Evolutionary conservation across 208 protist genomes (phyloP).

Genomic region (Porcisia hertigi): DNA sequence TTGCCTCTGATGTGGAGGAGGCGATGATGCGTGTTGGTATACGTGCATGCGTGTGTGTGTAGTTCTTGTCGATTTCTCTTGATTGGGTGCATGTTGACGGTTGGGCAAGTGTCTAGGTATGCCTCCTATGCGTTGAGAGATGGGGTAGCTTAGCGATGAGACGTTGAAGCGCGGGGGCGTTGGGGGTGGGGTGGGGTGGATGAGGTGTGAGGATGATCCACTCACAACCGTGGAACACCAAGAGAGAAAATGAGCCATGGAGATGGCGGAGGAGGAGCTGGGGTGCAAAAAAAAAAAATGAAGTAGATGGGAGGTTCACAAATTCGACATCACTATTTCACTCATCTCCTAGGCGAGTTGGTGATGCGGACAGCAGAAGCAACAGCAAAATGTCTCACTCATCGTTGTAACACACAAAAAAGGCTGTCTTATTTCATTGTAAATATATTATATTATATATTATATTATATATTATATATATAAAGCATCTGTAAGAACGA

Average conservation of each 20-base stretch:
- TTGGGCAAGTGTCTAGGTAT: background rate
- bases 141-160: background rate
- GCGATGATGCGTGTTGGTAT: background rate
- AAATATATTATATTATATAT: too few relatives aligned
- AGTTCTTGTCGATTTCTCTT: background rate
- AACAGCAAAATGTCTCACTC: background rate
- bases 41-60: background rate
- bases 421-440: too few relatives aligned
- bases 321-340: background rate
- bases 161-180: background rate
- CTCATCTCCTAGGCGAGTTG: background rate
- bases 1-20: background rate
- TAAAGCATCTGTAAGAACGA: background rate
- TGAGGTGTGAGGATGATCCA: background rate
- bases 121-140: background rate
- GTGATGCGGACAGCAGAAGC: background rate
- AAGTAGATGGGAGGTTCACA: background rate
- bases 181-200: background rate
- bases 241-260: background rate
- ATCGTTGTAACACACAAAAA: background rate
- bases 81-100: background rate
- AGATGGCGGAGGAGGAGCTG: background rate
- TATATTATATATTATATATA: too few relatives aligned
- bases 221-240: background rate
- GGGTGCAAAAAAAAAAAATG: background rate